Evolutionary conservation across 345 rosid species (phyloP), one percentile per base, ranked within the genome.

Genomic region (Limnanthes douglasii): DNA sequence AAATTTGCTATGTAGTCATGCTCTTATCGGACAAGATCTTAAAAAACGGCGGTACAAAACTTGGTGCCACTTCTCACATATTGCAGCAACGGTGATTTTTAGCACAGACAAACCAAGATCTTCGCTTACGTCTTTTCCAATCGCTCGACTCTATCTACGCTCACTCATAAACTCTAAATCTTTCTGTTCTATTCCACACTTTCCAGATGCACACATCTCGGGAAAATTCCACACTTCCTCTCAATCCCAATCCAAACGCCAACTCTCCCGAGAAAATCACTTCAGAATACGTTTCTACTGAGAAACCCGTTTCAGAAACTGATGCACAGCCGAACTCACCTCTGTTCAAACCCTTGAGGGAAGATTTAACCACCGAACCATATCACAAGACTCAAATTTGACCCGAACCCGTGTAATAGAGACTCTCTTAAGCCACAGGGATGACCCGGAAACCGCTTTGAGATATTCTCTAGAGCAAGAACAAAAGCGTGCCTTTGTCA

Each of bases 371-470:
- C 18, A 6, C 45, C 19, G 6, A 31, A 25, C 21, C 32, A 5
- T 21, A 0, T 13, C 40, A 4, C 41, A 46, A 7, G 5, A 19
- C 43, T 6, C 30, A 21, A 37, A 12, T 41, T 46, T 43, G 54
- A 27, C 46, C 25, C 46, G 7, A 39, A 39, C 54, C 29, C 28
- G 28, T 43, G 51, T 65, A 16, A 53, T 78, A 43, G 27, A 45
- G 30, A 54, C 48, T 11, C 92, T 83, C 39, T 46, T 75, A 6
- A 37, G 48, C 32, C 56, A 43, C 22, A 68, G 16, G 61, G 39
- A 44, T 25, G 43, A 61, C 25, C 77, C 92, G 2, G 4, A 27
- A 12, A 50, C 63, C 7, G 86, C 92, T 38, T 44, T 67, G 31
- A 31, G 32, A 43, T 68, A 60, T 64, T 83, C 54, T 51, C 31